Evolutionary conservation across 129 eudicot species (phyloP).

Genomic region (Heracleum sosnowskyi): DNA sequence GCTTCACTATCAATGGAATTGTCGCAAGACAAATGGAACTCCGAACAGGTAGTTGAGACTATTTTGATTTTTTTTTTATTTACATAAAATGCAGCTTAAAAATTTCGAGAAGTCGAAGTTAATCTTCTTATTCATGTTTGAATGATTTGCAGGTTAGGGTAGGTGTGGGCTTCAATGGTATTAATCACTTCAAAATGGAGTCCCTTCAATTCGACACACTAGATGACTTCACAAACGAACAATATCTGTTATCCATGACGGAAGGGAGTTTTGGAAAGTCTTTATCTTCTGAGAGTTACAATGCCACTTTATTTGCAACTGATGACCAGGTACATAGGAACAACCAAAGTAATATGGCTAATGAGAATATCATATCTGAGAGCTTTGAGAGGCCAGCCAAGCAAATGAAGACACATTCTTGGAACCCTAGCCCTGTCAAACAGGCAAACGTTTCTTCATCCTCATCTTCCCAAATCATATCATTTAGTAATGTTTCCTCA

Average conservation of each 20-base stretch:
- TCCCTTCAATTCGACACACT: conserved; percentile 10
- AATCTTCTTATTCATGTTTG: neutral
- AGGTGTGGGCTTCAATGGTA: neutral
- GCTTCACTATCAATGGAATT: conserved; percentile 1
- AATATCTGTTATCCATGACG: neutral
- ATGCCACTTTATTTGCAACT: neutral
- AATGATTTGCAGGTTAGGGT: conserved; percentile 6
- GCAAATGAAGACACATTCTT: neutral
- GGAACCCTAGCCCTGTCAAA: neutral
- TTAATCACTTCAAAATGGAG: conserved; percentile 3
- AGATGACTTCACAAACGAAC: conserved; percentile 10
- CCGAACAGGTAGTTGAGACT: conserved; percentile 2
- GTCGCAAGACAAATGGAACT: conserved; percentile 15
- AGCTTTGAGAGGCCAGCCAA: conserved; percentile 11
- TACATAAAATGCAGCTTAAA: neutral
- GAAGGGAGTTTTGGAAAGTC: neutral
- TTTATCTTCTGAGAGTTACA: conserved; percentile 10
- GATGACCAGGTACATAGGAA: neutral
- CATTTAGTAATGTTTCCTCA: conserved; percentile 10
- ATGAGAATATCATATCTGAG: neutral
- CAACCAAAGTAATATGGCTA: neutral
- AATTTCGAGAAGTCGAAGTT: neutral
- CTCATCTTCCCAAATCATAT: conserved; percentile 17
- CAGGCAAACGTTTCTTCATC: neutral
- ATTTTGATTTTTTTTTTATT: neutral